Base-by-base conservation (phyloP, 495 filamentous ascomycete species). In the Viridothelium virens region DNA sequence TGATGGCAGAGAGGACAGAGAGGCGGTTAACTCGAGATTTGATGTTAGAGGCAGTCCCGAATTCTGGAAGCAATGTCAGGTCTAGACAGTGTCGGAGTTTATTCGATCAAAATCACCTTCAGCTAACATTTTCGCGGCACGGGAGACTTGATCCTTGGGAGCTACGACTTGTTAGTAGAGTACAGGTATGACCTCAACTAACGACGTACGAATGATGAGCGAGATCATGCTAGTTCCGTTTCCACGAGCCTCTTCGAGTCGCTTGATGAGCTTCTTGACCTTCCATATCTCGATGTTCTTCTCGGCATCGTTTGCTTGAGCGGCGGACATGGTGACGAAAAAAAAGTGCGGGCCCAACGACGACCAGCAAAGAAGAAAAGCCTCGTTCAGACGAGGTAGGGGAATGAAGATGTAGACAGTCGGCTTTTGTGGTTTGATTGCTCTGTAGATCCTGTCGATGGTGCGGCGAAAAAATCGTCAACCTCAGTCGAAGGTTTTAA, bases 11-110 rank as follows among this genome's bases (percentile, higher is more conserved):
- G 50, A 98, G 82, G 47, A 98, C 94, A 33, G 94, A 98, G 69
- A 96, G 90, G 73, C 94, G 89, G 76, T 98, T 98, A 79, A 98
- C 94, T 73, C 94, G 92, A 46, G 94, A 98, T 78, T 98, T 98
- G 80, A 98, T 98, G 78, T 98, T 98, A 68, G 92, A 96, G 25
- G 94, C 95, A 64, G 94, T 98, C 73, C 94, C 94, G 31, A 70
- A 72, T 66, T 72, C 70, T 59, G 53, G 31, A 59, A 2, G 53
- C 33, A 33, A 5, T 6, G 14, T 59, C 53, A 59, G 53, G 14
- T 18, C 14, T 9, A 18, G n/a, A 31, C 14, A 36, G 31, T 5
- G 6, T 59, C 9, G 31, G 53, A 5, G 14, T 36, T n/a, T 6
- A 5, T 2, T 31, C 18, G 53, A 31, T 4, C 31, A 36, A 36